Percentiles rank a stretch among this genome's conserved stretches.
Evolutionary conservation across 2,329 filamentous ascomycete species (phyloP).

Genomic region (Colletotrichum caudatum): DNA sequence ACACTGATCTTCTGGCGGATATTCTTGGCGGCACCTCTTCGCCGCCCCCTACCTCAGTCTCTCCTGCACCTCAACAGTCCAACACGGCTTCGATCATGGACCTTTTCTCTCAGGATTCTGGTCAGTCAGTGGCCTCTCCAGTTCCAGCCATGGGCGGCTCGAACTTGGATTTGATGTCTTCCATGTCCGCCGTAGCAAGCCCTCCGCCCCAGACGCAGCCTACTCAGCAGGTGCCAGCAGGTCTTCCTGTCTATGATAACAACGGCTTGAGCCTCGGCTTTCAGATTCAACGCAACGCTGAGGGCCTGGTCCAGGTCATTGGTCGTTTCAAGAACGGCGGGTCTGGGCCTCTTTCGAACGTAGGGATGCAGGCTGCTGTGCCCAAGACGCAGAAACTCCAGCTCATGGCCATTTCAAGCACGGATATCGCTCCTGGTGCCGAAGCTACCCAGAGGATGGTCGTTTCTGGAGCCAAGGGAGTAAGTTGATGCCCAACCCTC

Average conservation of each 20-base stretch:
- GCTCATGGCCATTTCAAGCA: slow-evolving; percentile 86
- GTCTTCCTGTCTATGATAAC: slow-evolving; percentile 84
- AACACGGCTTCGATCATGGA: slow-evolving; percentile 87
- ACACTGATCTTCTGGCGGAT: slow-evolving; percentile 89
- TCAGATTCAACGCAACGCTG: slow-evolving; percentile 84
- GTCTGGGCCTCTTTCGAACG: slow-evolving; percentile 74
- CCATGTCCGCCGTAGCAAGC: slow-evolving; percentile 58
- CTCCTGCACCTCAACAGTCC: slow-evolving; percentile 66
- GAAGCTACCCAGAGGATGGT: slow-evolving; percentile 94
- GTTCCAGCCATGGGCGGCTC: slow-evolving; percentile 52
- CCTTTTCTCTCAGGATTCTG: slow-evolving; percentile 69
- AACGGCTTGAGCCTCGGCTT: slow-evolving; percentile 87
- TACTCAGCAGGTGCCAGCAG: slow-evolving; percentile 59
- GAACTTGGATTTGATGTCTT: slow-evolving; percentile 63
- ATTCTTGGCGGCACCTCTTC: slow-evolving; percentile 83
- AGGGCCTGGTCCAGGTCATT: slow-evolving; percentile 82
- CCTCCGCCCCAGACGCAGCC: slow-evolving; percentile 45
- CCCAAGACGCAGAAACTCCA: slow-evolving; percentile 97
- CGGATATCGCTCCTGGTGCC: slow-evolving; percentile 79
- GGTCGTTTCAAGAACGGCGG: slow-evolving; percentile 87
- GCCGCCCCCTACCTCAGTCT: slow-evolving; percentile 55
- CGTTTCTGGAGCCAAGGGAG: slow-evolving; percentile 85
- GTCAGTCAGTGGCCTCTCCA: slow-evolving; percentile 46
- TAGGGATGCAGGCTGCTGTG: slow-evolving; percentile 93
- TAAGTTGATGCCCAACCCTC: slow-evolving; percentile 66